Evolutionary conservation across 2,329 filamentous ascomycete genomes (phyloP), one percentile per base, ranked within the genome.

Genomic region (Teratosphaeriaceae sp.): DNA sequence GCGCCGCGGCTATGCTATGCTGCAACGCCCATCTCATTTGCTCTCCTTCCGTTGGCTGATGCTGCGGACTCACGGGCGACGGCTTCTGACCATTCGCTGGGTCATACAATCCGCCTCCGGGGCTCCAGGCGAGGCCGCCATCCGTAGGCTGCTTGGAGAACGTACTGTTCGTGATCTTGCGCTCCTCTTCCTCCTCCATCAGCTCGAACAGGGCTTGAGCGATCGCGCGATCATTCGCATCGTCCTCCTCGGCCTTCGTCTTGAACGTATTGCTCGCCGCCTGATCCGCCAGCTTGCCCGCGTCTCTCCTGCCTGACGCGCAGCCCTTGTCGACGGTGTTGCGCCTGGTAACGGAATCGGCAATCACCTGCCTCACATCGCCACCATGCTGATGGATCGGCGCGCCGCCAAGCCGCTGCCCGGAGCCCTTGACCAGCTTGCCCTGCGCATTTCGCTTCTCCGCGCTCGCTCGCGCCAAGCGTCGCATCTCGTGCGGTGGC

Each of bases 211-310:
- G 71, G 0, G 88, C 88, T 57, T 89, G 80, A 41, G 88, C 80
- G 47, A 95, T 94, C 4, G 89, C 89, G 19, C 78, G 74, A 43
- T 95, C 87, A 55, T 95, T 94, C 3, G 88, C 89, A 53, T 88
- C 83, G 43, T 95, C 88, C 61, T 94, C 85, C 52, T 94, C 87
- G 0, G 87, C 88, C 56, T 85, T 78, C 0, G 88, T 96, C 47
- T 76, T 78, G 68, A 94, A 90, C 0, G 88, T 86, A 51, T 84
- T 84, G 44, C 72, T 72, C 5, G 79, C 79, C 27, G 82, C 84
- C 45, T 85, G 76, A 13, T 80, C 75, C 3, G 74, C 74, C 16
- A 89, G 78, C 56, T 82, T 77, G n/a, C 72, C 68, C 35, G 82
- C 80, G 48, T 79, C 77, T 36, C 78, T 76, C 26, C 76, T 81